Conservation (phyloP, 495 filamentous ascomycete genomes). For the Parmelia sp. region DNA sequence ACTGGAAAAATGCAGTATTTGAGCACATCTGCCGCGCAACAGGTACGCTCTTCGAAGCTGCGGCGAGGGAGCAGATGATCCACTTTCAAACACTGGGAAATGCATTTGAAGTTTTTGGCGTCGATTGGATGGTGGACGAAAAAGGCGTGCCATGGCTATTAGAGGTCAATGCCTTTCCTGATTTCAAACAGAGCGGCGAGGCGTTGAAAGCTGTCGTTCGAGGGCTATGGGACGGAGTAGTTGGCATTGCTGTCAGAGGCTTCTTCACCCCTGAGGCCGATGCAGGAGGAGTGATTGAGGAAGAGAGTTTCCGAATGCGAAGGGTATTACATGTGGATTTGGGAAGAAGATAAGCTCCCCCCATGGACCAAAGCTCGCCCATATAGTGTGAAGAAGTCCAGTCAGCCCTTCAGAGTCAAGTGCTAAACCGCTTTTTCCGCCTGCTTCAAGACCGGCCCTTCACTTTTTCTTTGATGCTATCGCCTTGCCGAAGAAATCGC, state of each 20-base stretch:
- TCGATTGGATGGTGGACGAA: conserved; percentile 82
- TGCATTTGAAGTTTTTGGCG: conserved; percentile 84
- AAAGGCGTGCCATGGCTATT: conserved; percentile 61
- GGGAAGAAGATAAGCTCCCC: conserved; percentile 38
- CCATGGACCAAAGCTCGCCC: not conserved
- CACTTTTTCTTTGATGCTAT: conserved; percentile 18
- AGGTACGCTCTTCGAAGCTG: conserved; percentile 74
- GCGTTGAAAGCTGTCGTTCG: conserved; percentile 61
- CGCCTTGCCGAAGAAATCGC: conserved; percentile 80
- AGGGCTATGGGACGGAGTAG: conserved; percentile 67
- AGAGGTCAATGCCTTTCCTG: conserved; percentile 95
- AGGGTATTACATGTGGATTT: conserved; percentile 58
- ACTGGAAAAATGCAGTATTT: conserved; percentile 58
- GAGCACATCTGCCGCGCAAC: conserved; percentile 67
- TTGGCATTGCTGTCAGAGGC: conserved; percentile 56
- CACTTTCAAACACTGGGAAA: conserved; percentile 89
- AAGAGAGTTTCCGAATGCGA: conserved; percentile 39
- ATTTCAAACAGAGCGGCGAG: conserved; percentile 85
- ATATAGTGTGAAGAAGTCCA: not conserved
- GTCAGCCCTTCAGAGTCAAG: not conserved
- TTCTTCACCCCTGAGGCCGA: conserved; percentile 47
- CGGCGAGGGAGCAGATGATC: conserved; percentile 69
- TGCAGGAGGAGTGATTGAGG: conserved; percentile 23
- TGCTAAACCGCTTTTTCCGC: not conserved
- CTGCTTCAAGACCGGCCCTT: not conserved